Evolutionary conservation across 169 alveolate genomes (phyloP), one percentile per base, ranked within the genome.

Genomic region (Eimeria mitis): DNA sequence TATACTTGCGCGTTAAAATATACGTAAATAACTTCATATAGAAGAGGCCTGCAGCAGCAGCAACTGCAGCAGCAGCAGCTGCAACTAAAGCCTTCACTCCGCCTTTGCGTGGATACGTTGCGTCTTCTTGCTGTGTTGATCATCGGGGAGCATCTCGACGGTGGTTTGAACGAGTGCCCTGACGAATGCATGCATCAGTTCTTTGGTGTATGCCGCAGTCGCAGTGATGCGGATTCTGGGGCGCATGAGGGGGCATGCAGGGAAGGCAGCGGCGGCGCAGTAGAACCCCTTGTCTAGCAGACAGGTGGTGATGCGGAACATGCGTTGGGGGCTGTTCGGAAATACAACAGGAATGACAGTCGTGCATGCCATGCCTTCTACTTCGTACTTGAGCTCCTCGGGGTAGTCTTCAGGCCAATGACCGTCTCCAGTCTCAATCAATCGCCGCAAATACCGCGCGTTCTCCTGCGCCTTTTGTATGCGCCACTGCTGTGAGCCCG

Each of bases 201-300:
- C 97, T 31, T 95, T 81, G 42, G 97, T 71, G 75, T 96, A 96
- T 7, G 97, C 98, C 28, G 97, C 95, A 1, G 98, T 97, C 7
- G 98, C 98, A 1, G 98, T 97, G 47, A 97, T 95, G 54, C 98
- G 92, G 78, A 97, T 95, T 23, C 98, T 44, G 6, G 98, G 98
- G 11, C 90, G 63, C 76, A 71, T 61, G 76, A 96, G 81, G 44
- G 98, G 98, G 84, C 98, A 97, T 5, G 98, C 98, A 61, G 98
- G 98, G 73, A 81, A 96, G 83, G 90, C 94, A 3, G 97, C 98
- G 37, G 98, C 97, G n/a, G 98, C 96, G 68, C 97, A 92, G 89
- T 92, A 54, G 95, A 96, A 97, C 28, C 97, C 97, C 59, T 79
- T 95, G 44, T 94, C 89, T 56, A 91, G 91, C 76, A 97, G 65